Base-by-base conservation (phyloP, 1,284 basidiomycete species). In the Cutaneotrichosporon mucoides region DNA sequence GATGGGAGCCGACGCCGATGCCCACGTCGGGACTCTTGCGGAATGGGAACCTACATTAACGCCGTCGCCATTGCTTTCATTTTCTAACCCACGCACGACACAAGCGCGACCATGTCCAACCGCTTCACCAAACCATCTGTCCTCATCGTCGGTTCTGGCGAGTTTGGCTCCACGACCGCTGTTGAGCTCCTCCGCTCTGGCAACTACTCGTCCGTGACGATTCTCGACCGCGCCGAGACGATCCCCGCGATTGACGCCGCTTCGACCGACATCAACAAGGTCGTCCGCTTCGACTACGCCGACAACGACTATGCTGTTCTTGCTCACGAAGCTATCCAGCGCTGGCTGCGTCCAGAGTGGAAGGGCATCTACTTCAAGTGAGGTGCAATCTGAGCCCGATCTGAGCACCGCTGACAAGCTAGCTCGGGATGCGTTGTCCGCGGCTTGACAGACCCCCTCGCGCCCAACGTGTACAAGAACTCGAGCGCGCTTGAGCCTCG, bases 111-210 rank as follows among this genome's bases (percentile, higher is more conserved):
- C 34, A 47, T 47, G 46, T 35, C 46, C 34, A 47, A 47, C 46
- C 46, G 46, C 34, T 47, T 47, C 34, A 9, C 35, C 37, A 66
- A 67, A 45, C 66, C 67, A 3, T 60, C 62, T n/a, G 79, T 90
- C 37, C 69, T 92, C 47, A 87, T 94, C 63, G 80, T 92, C 48
- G 91, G 91, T n/a, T 87, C 88, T 40, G 91, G 92, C 10, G 86
- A 86, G 62, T 92, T 92, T 70, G 92, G 92, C 3, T 79, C 90
- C n/a, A 90, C 90, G 3, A 88, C 89, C 0, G 89, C 89, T 1
- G 84, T 86, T 61, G 84, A 90, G 68, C 83, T 92, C n/a, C 79
- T 90, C 40, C 73, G 79, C 51, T 80, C 85, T 56, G 88, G 88
- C 10, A 88, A 85, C 73, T 82, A 64, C 42, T 45, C 34, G 10